phyloP scores from a whole-genome alignment of 106 monocot species.

The Hemerocallis citrina region DNA sequence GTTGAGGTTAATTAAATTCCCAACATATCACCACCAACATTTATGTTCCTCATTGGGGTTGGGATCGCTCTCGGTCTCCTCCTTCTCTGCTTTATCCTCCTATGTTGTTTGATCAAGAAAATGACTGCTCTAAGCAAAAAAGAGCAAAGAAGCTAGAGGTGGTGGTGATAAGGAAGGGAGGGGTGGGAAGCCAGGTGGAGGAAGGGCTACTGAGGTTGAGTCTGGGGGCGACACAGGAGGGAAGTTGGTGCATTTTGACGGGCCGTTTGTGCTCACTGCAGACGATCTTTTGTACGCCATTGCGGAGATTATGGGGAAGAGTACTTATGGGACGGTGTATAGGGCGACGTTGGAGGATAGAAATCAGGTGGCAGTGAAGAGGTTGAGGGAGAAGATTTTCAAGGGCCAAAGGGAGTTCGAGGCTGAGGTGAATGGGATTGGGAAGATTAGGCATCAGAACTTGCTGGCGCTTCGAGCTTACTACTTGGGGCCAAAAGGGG shows the following conservation, averaged over 20 bases:
- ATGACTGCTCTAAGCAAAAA: constrained; percentile 13
- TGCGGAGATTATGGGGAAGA: constrained; percentile 97
- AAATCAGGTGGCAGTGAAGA: constrained; percentile 48
- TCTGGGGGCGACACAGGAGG: constrained; percentile 48
- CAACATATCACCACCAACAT: constrained; percentile 50
- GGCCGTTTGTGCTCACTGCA: constrained; percentile 66
- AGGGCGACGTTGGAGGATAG: constrained; percentile 59
- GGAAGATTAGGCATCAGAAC: constrained; percentile 71
- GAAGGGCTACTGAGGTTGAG: constrained; percentile 12
- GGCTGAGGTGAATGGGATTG: constrained; percentile 44
- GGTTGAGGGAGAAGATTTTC: constrained; percentile 51
- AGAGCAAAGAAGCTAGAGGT: constrained; percentile 21
- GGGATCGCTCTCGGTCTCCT: constrained; percentile 38
- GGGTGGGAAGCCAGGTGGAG: constrained; percentile 26
- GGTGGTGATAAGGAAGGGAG: constrained; percentile 8
- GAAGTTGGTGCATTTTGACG: constrained; percentile 87
- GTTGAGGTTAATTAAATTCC: too few relatives aligned
- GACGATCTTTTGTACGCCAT: constrained; percentile 88
- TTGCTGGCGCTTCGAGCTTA: constrained; percentile 69
- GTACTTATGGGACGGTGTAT: constrained; percentile 90
- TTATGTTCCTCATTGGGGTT: constrained; percentile 42
- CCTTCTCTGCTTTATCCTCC: constrained; percentile 43
- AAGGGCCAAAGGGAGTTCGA: constrained; percentile 56
- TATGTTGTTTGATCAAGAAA: constrained; percentile 44
- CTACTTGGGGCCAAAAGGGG: constrained; percentile 87